A percentile compares a stretch with the other conserved stretches of the same genome.
phyloP scores from a whole-genome alignment of 78 protist species.

The Chrysochromulina parva region DNA sequence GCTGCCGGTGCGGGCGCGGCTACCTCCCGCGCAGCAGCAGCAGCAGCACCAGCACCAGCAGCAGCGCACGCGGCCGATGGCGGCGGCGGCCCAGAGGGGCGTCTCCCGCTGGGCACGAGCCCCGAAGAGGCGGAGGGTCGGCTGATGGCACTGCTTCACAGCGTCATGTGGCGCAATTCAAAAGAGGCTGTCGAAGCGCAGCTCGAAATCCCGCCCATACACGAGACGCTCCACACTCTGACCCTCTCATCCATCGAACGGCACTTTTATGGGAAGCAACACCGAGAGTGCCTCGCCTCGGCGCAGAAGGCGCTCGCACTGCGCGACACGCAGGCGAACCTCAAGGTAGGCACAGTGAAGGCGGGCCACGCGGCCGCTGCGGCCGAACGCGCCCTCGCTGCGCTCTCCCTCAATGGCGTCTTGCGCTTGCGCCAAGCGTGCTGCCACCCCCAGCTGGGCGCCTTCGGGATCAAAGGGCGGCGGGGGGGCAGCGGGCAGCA shows the following conservation, averaged over 20 bases:
- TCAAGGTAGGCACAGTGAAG: neutral
- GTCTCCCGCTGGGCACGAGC: no score
- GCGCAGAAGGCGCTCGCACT: neutral
- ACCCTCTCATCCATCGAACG: neutral
- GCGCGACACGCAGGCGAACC: neutral
- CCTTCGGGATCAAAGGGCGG: neutral
- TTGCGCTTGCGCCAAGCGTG: conserved; percentile 35
- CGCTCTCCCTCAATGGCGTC: neutral
- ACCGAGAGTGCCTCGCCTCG: neutral
- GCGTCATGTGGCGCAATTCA: neutral
- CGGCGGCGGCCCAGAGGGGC: no score
- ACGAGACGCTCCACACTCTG: neutral
- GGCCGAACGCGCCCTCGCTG: neutral
- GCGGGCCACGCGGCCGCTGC: neutral
- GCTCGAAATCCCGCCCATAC: neutral
- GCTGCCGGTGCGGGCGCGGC: neutral
- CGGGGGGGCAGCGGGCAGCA: neutral
- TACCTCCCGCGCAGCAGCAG: no score
- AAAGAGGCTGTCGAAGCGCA: neutral
- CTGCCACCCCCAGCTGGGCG: conserved; percentile 42
- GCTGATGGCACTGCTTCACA: neutral
- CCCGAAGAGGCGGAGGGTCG: neutral
- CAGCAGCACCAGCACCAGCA: no score
- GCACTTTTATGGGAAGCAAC: neutral
- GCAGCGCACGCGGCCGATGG: no score